Percentiles rank a stretch among this genome's conserved stretches.
These are phyloP conservation scores for Fagus sylvatica DNA, from an alignment of 306 rosid genomes.

Conservation along the genomic window DNA sequence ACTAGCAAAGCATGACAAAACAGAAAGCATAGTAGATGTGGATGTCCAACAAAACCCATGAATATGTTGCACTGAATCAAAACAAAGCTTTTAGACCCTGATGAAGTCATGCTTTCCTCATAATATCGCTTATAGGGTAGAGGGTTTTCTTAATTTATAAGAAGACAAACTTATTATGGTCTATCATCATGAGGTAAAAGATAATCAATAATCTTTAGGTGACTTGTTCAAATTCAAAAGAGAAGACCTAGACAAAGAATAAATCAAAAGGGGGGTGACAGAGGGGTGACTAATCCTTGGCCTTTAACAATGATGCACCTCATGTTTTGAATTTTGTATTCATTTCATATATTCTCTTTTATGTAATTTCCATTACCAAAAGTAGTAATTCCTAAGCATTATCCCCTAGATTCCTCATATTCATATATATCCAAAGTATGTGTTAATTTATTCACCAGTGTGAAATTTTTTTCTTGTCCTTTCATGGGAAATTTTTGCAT, in stretches of 20 bases:
- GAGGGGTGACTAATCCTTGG: neutral
- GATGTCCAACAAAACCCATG: conserved; percentile 51
- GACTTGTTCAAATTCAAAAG: conserved; percentile 45
- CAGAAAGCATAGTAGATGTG: conserved; percentile 29
- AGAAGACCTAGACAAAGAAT: neutral
- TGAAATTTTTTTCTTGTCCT: neutral
- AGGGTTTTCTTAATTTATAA: conserved; percentile 27
- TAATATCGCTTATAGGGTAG: conserved; percentile 3
- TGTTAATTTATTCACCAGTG: no score
- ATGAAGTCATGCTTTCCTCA: conserved; percentile 25
- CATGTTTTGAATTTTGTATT: neutral
- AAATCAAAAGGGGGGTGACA: neutral
- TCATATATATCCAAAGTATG: neutral
- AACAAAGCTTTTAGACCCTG: conserved; percentile 33
- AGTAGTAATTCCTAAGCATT: neutral
- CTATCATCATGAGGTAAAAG: conserved; percentile 57
- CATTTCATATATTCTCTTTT: neutral
- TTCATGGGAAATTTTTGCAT: neutral
- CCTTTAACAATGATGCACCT: neutral
- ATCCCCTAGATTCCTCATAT: neutral
- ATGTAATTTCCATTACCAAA: neutral
- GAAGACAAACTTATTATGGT: conserved; percentile 63
- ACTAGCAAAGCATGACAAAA: conserved; percentile 33
- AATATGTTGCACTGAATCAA: conserved; percentile 51
- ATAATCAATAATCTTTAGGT: conserved; percentile 48